Evolutionary conservation across 2,329 filamentous ascomycete species (phyloP).

Genomic region (Phoma herbarum): DNA sequence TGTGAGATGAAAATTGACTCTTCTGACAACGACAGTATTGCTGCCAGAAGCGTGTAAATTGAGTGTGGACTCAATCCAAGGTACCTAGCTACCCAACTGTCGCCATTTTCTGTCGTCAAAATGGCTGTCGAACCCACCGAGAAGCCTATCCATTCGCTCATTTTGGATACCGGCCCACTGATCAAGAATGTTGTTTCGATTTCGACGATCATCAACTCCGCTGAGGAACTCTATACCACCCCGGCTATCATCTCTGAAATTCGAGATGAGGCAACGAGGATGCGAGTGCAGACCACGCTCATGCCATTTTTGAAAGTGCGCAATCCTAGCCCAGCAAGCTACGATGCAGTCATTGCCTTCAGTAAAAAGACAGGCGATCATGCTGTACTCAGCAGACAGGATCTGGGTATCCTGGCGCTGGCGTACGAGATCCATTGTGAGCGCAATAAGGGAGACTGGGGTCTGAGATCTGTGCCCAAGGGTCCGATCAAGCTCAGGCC

Average conservation of each 20-base stretch:
- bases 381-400: slow-evolving; percentile 84
- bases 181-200: slow-evolving; percentile 91
- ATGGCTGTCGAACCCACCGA: slow-evolving; percentile 40
- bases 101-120: slow-evolving; percentile 20
- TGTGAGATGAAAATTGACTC: slow-evolving; percentile 1
- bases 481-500: slow-evolving; percentile 75
- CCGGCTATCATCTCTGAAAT: slow-evolving; percentile 89
- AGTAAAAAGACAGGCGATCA: slow-evolving; percentile 89
- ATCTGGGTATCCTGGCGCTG: slow-evolving; percentile 88
- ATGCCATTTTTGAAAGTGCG: slow-evolving; percentile 84
- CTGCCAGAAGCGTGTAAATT: not conserved
- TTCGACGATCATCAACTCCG: slow-evolving; percentile 79
- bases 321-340: slow-evolving; percentile 76
- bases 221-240: slow-evolving; percentile 72
- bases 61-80: slow-evolving; percentile 8
- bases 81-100: slow-evolving; percentile 13
- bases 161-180: slow-evolving; percentile 90
- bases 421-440: slow-evolving; percentile 96
- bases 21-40: slow-evolving; percentile 9
- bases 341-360: slow-evolving; percentile 84
- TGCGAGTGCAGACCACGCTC: slow-evolving; percentile 83
- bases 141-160: slow-evolving; percentile 81
- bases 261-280: slow-evolving; percentile 79
- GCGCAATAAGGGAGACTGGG: slow-evolving; percentile 87
- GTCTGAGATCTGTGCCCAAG: slow-evolving; percentile 77